A percentile compares a stretch with the other conserved stretches of the same genome.
Evolutionary conservation across 345 rosid genomes (phyloP).

Genomic region (Hibiscus trionum): DNA sequence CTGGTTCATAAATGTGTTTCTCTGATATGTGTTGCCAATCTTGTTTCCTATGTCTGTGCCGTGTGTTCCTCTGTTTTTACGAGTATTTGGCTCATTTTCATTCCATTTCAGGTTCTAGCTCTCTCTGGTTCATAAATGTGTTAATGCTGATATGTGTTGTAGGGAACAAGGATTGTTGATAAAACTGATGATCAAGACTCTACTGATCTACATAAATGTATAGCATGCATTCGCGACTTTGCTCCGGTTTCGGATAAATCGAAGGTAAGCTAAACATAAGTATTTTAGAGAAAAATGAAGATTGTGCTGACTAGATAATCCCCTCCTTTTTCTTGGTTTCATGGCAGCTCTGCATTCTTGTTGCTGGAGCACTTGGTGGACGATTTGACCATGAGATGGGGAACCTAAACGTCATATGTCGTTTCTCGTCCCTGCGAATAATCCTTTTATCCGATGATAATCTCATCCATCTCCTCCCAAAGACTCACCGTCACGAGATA

Average conservation of each 20-base stretch:
- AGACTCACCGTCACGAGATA: slow-evolving; percentile 54
- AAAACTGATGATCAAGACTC: slow-evolving; percentile 91
- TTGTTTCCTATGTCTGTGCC: too few species aligned
- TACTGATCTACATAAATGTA: slow-evolving; percentile 85
- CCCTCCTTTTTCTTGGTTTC: not conserved
- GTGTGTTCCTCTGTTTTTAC: too few species aligned
- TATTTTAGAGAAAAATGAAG: too few species aligned
- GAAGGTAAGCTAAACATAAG: slow-evolving; percentile 34
- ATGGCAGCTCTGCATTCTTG: slow-evolving; percentile 72
- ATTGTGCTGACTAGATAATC: too few species aligned
- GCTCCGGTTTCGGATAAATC: slow-evolving; percentile 39
- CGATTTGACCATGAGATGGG: slow-evolving; percentile 94
- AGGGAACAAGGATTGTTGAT: slow-evolving; percentile 77
- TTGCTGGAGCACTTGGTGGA: slow-evolving; percentile 90
- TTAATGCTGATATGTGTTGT: slow-evolving; percentile 15
- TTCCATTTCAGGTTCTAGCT: not conserved
- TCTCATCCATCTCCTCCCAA: slow-evolving; percentile 74
- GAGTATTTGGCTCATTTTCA: not conserved
- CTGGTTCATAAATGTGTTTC: not conserved
- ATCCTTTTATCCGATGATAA: slow-evolving; percentile 68
- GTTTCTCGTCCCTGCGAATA: slow-evolving; percentile 44
- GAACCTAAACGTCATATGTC: slow-evolving; percentile 65
- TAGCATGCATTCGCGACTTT: slow-evolving; percentile 39
- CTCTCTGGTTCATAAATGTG: not conserved
- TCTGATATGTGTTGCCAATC: slow-evolving; percentile 6